phyloP scores from a whole-genome alignment of 2,329 filamentous ascomycete species.

The Xylariaceae sp. region DNA sequence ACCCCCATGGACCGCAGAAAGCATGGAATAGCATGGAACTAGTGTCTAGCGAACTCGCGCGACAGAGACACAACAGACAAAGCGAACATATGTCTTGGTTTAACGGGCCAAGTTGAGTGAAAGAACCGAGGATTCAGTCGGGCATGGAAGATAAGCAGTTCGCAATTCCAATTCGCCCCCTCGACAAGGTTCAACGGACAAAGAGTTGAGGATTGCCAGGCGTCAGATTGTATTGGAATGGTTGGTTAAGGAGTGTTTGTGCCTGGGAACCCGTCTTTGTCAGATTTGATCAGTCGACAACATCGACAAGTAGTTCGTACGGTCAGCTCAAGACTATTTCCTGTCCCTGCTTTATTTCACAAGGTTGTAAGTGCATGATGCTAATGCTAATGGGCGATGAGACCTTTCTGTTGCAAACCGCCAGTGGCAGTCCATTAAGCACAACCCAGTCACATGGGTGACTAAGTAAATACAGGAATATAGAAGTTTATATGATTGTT shows the following conservation, averaged over 20 bases:
- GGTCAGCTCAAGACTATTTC: slow-evolving; percentile 1
- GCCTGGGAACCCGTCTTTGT: slow-evolving; percentile 14
- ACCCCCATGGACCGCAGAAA: slow-evolving; percentile 2
- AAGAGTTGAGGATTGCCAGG: slow-evolving; percentile 28
- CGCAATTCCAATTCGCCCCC: slow-evolving; percentile 3
- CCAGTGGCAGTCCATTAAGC: no score
- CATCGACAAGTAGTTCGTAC: neutral
- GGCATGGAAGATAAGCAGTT: slow-evolving; percentile 11
- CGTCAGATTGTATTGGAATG: slow-evolving; percentile 13
- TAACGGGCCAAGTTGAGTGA: slow-evolving; percentile 20
- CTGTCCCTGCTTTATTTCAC: neutral
- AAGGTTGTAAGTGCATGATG: neutral
- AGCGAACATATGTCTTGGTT: slow-evolving; percentile 13
- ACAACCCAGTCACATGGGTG: no score
- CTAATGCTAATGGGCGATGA: no score
- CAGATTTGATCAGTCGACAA: slow-evolving; percentile 22
- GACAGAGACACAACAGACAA: slow-evolving; percentile 15
- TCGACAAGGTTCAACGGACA: slow-evolving; percentile 26
- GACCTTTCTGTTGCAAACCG: no score
- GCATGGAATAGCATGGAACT: slow-evolving; percentile 12
- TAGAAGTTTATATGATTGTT: no score
- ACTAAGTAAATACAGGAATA: no score
- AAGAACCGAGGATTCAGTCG: slow-evolving; percentile 17
- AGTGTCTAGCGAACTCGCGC: slow-evolving; percentile 7
- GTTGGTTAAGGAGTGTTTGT: neutral